A percentile compares a stretch with the other conserved stretches of the same genome.
These are phyloP conservation scores for Globisporangium iwayamae DNA, from an alignment of 352 stramenopile species.

Conservation along the genomic window DNA sequence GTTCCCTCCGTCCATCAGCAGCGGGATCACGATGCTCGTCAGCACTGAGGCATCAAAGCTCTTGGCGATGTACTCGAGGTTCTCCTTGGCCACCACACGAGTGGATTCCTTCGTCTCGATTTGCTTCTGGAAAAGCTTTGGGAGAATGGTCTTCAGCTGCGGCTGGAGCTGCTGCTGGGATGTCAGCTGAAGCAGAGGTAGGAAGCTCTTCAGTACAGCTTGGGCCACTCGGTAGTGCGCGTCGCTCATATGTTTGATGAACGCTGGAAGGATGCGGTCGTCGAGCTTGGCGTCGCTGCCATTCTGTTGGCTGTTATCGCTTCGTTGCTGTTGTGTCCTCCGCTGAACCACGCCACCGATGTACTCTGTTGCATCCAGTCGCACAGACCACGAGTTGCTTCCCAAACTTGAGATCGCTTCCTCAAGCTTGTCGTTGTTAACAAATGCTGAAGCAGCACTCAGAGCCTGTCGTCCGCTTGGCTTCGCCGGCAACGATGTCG, in stretches of 20 bases:
- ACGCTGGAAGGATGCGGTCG: constrained; percentile 43
- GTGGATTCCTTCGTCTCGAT: constrained; percentile 72
- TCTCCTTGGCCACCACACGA: constrained; percentile 48
- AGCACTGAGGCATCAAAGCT: constrained; percentile 49
- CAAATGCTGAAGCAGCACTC: constrained; percentile 10
- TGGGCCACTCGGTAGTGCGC: constrained; percentile 75
- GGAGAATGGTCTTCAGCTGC: constrained; percentile 55
- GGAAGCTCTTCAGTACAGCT: constrained; percentile 52
- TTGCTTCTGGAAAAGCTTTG: constrained; percentile 70
- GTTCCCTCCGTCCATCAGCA: constrained; percentile 70
- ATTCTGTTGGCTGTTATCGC: not conserved
- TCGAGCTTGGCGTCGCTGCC: constrained; percentile 42
- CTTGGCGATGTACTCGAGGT: constrained; percentile 50
- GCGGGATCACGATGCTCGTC: constrained; percentile 43
- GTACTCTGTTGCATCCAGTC: constrained; percentile 56
- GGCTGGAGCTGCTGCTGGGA: constrained; percentile 36
- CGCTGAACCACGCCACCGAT: constrained; percentile 31
- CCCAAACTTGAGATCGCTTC: constrained; percentile 47
- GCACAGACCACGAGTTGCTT: constrained; percentile 58
- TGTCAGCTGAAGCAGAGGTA: constrained; percentile 44
- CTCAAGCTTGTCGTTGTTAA: constrained; percentile 32
- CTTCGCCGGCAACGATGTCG: constrained; percentile 21
- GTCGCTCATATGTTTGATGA: constrained; percentile 68
- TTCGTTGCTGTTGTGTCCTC: constrained; percentile 15
- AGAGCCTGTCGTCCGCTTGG: constrained; percentile 15